These are phyloP conservation scores for Calonectria ilicicola DNA, from an alignment of 2,329 filamentous ascomycete species.

Conservation along the genomic window DNA sequence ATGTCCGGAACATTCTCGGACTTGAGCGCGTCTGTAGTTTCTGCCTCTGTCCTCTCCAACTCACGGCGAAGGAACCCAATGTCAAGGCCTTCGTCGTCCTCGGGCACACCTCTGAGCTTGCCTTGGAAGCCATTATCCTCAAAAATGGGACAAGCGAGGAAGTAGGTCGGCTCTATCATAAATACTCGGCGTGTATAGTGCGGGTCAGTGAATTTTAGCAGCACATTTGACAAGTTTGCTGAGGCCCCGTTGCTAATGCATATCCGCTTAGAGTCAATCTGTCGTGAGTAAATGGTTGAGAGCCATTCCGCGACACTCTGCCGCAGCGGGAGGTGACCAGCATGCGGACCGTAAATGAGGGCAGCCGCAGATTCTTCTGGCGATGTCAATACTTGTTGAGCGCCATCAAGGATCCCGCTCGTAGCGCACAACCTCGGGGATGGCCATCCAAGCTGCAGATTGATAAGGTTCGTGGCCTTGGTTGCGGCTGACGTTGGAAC, in stretches of 20 bases:
- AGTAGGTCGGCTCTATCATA: constrained; percentile 73
- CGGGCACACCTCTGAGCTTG: constrained; percentile 67
- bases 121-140: constrained; percentile 70
- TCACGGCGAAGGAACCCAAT: constrained; percentile 25
- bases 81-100: constrained; percentile 58
- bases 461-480: background rate
- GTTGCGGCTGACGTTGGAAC: background rate
- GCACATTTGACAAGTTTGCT: constrained; percentile 19
- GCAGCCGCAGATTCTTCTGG: constrained; percentile 20
- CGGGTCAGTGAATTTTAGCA: constrained; percentile 66
- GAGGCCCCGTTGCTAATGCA: constrained; percentile 33
- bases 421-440: background rate
- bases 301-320: constrained; percentile 28
- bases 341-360: constrained; percentile 31
- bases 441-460: constrained; percentile 18
- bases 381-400: background rate
- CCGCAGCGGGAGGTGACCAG: constrained; percentile 27
- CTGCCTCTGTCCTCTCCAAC: background rate
- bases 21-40: background rate
- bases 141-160: constrained; percentile 71
- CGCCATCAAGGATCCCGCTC: background rate
- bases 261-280: constrained; percentile 11
- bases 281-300: constrained; percentile 6
- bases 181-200: constrained; percentile 70
- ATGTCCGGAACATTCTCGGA: background rate